These are phyloP conservation scores for Corynespora cassiicola DNA, from an alignment of 2,329 filamentous ascomycete species.

Conservation along the genomic window DNA sequence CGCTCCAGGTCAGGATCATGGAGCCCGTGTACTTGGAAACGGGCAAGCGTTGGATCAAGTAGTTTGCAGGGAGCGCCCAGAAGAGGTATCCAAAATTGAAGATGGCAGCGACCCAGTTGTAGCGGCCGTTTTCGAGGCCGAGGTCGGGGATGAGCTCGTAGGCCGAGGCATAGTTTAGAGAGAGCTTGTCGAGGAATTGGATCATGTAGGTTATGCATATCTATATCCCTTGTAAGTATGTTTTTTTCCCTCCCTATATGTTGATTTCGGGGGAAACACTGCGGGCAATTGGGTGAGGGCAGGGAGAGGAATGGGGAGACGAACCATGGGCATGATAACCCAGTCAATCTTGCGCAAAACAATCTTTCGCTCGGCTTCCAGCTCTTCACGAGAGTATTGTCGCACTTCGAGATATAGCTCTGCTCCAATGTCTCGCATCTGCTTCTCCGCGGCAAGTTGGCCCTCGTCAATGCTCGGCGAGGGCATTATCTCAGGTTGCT, in stretches of 20 bases:
- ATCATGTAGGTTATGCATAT: slow-evolving; percentile 53
- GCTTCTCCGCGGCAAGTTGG: slow-evolving; percentile 35
- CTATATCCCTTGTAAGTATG: slow-evolving; percentile 16
- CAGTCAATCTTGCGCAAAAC: slow-evolving; percentile 54
- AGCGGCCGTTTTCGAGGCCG: slow-evolving; percentile 43
- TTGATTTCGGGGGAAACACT: no score
- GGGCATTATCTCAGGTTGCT: slow-evolving; percentile 27
- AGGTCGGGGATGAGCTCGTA: slow-evolving; percentile 47
- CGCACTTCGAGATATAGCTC: slow-evolving; percentile 54
- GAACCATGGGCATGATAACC: slow-evolving; percentile 56
- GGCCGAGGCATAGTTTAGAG: slow-evolving; percentile 49
- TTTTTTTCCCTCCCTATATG: no score
- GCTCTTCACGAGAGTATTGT: slow-evolving; percentile 51
- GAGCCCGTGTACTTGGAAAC: slow-evolving; percentile 45
- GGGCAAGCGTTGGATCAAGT: slow-evolving; percentile 45
- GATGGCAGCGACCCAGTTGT: slow-evolving; percentile 50
- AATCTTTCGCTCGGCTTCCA: slow-evolving; percentile 50
- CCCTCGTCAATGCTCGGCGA: slow-evolving; percentile 36
- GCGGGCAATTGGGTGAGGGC: no score
- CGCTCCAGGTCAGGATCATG: slow-evolving; percentile 52
- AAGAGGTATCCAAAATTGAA: slow-evolving; percentile 55
- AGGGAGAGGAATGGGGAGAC: background rate
- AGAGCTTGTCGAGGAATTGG: slow-evolving; percentile 54
- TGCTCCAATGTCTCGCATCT: slow-evolving; percentile 53
- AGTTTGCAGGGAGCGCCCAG: slow-evolving; percentile 49